A percentile compares a stretch with the other conserved stretches of the same genome.
phyloP scores from a whole-genome alignment of 106 monocot species.

The Acanthochlamys bracteata region DNA sequence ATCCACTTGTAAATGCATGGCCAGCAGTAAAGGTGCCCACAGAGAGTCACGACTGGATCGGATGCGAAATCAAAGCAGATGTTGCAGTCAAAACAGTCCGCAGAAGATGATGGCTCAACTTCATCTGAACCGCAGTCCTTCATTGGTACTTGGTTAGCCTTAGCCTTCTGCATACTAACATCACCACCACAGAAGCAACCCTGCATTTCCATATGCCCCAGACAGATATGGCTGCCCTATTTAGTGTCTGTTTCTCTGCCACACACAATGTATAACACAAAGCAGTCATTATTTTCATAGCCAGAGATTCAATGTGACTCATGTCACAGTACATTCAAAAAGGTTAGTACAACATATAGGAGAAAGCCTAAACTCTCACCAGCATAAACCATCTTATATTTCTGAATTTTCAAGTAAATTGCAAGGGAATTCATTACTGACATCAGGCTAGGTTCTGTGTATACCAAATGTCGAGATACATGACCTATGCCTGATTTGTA shows the following conservation, averaged over 20 bases:
- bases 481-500: too few species aligned
- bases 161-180: background rate
- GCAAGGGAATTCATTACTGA: too few species aligned
- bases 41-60: constrained; percentile 48
- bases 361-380: background rate
- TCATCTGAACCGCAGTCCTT: background rate
- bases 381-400: background rate
- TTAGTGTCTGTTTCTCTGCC: background rate
- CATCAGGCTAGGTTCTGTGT: too few species aligned
- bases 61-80: constrained; percentile 42
- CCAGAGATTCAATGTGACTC: background rate
- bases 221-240: background rate
- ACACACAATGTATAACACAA: background rate
- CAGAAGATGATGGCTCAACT: background rate
- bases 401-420: too few species aligned
- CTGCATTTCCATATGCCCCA: background rate
- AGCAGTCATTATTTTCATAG: background rate
- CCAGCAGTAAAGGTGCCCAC: constrained; percentile 67
- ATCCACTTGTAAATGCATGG: constrained; percentile 47
- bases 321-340: background rate
- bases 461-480: too few species aligned
- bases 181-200: background rate
- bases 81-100: constrained; percentile 44
- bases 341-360: background rate
- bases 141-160: background rate